Evolutionary conservation across 495 filamentous ascomycete genomes (phyloP).

Genomic region (Penicillium parvum): DNA sequence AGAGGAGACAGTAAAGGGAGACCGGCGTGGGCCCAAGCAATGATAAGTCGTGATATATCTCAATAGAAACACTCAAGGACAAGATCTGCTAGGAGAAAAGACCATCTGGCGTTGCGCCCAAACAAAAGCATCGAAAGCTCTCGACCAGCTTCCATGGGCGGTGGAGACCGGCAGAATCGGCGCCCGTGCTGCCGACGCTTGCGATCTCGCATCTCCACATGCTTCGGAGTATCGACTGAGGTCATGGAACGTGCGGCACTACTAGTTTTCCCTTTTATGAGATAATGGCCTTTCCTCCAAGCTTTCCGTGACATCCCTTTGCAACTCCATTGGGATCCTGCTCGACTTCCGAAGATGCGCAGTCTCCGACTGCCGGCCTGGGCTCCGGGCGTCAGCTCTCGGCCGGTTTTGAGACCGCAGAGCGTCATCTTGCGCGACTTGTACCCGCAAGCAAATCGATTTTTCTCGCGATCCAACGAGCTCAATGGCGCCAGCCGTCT

Average conservation of each 20-base stretch:
- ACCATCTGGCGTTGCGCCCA: background rate
- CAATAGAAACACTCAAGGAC: background rate
- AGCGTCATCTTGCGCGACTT: conserved; percentile 18
- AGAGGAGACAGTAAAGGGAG: background rate
- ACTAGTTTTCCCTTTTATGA: conserved; percentile 15
- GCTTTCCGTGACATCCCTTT: conserved; percentile 21
- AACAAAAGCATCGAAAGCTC: conserved; percentile 30
- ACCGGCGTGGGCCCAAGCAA: too few relatives aligned
- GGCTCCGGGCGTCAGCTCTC: conserved; percentile 29
- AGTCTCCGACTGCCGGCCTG: conserved; percentile 38
- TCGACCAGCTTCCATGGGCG: conserved; percentile 39
- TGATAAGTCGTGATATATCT: too few relatives aligned
- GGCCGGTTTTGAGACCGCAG: conserved; percentile 18
- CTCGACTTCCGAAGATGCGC: conserved; percentile 36
- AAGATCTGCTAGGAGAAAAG: background rate
- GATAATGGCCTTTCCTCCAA: conserved; percentile 35
- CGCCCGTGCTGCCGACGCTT: conserved; percentile 16
- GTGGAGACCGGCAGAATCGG: conserved; percentile 31
- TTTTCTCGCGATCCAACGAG: background rate
- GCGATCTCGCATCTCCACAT: conserved; percentile 20
- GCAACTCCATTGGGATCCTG: conserved; percentile 19
- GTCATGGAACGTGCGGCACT: conserved; percentile 9
- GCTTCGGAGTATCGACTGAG: conserved; percentile 12
- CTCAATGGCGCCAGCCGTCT: conserved; percentile 14
- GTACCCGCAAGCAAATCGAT: conserved; percentile 10